phyloP scores from a whole-genome alignment of 2,329 filamentous ascomycete species.

The Dactylellina leptospora region DNA sequence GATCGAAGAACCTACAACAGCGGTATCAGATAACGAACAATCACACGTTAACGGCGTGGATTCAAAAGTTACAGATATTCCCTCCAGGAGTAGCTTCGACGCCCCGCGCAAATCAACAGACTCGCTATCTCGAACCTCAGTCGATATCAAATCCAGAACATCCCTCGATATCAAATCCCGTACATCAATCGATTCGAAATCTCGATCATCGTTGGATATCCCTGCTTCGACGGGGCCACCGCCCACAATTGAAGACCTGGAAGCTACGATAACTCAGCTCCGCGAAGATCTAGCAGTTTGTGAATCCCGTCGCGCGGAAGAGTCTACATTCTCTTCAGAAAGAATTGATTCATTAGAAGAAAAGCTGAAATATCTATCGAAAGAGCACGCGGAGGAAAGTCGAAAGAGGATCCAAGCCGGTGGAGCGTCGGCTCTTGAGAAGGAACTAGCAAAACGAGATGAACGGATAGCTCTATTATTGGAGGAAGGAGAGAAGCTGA shows the following conservation, averaged over 20 bases:
- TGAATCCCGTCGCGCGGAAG: slow-evolving; percentile 75
- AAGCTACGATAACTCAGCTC: slow-evolving; percentile 64
- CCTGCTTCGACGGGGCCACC: neutral
- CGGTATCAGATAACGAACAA: slow-evolving; percentile 61
- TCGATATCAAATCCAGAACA: slow-evolving; percentile 8
- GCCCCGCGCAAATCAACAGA: slow-evolving; percentile 29
- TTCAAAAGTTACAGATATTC: neutral
- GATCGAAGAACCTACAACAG: slow-evolving; percentile 59
- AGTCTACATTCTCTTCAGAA: slow-evolving; percentile 83
- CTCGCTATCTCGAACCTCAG: slow-evolving; percentile 20
- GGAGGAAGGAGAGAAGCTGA: slow-evolving; percentile 89
- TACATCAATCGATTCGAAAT: slow-evolving; percentile 24
- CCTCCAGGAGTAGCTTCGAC: slow-evolving; percentile 31
- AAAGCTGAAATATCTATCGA: slow-evolving; percentile 87
- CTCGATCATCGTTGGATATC: slow-evolving; percentile 1
- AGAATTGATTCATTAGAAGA: slow-evolving; percentile 90
- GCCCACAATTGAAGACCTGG: slow-evolving; percentile 58
- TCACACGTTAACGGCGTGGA: slow-evolving; percentile 17
- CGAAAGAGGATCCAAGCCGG: slow-evolving; percentile 73
- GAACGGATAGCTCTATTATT: slow-evolving; percentile 88
- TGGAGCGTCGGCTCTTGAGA: slow-evolving; percentile 73
- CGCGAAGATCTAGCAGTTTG: slow-evolving; percentile 65
- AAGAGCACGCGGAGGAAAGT: slow-evolving; percentile 78
- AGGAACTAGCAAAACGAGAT: slow-evolving; percentile 86
- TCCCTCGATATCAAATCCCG: slow-evolving; percentile 25